Base-by-base conservation (phyloP, 495 filamentous ascomycete species). In the Hypoxylon fragiforme region DNA sequence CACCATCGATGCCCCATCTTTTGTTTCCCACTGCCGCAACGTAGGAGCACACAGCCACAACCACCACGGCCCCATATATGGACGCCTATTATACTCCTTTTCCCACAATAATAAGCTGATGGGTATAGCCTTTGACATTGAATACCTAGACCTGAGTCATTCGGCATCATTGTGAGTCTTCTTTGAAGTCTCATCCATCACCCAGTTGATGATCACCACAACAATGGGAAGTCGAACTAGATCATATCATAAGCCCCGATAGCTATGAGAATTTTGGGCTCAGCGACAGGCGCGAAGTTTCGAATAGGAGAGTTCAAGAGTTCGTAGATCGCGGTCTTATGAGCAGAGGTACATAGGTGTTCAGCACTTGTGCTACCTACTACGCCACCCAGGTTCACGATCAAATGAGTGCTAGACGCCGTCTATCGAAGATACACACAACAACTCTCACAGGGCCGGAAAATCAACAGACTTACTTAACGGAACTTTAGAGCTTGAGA, bases 391-490 rank as follows among this genome's bases (percentile, higher is more conserved):
- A n/a, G n/a, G n/a, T n/a, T n/a, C n/a, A n/a, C 32, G 12, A 28
- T 24, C 21, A 20, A 5, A 48, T n/a, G 13, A 5, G 1, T 28
- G 26, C 16, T 22, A 55, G 44, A 55, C 41, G 30, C 28, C 20
- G 31, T 55, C 1, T 55, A 54, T 32, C n/a, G 15, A 34, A 54
- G 51, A 42, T 54, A 43, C 28, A 47, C 36, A 5, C 5, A 28
- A 21, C 7, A 12, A 2, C 28, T 54, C 9, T 21, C 20, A 9
- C 12, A 36, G 11, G 32, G 18, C 13, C 14, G 19, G 26, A 3
- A 1, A 9, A 9, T 28, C 11, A 21, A 18, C 9, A 36, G 6
- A 5, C 3, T 11, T 21, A 5, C 3, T 11, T 21, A 7, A 30
- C 11, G 38, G 28, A 11, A n/a, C 26, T 13, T 24, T 15, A 14